Base-by-base conservation (phyloP, 495 filamentous ascomycete genomes). In the Aspergillus nidulans region DNA sequence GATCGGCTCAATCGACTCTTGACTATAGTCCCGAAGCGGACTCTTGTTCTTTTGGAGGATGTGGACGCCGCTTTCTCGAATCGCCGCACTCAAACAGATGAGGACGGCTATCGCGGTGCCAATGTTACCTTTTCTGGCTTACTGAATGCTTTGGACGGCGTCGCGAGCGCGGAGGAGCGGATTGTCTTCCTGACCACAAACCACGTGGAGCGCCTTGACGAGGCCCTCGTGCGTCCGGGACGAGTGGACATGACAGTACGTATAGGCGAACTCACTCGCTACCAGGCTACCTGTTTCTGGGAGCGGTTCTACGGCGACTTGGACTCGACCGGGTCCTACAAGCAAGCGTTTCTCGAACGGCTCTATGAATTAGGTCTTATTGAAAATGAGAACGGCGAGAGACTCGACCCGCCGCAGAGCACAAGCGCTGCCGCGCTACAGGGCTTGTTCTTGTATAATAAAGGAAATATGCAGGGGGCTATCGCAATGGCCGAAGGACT, bases 131-230 rank as follows among this genome's bases (percentile, higher is more conserved):
- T 96, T 66, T 97, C 94, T 0, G 94, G 94, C 0, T 67, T 98
- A 47, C 70, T 98, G 54, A 98, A 98, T 70, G 91, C 95, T 1
- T 73, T 98, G 13, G 94, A 98, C 59, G 94, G 94, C 0, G 85
- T 97, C 7, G 91, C 92, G n/a, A 95, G 92, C 54, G 90, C 90
- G 2, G 94, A 98, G 62, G 91, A 97, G 69, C 80, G 94, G 15
- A 86, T 98, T 49, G 82, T 95, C 15, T 94, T 98, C 67, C 80
- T 98, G 47, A 98, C 94, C 5, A 98, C 94, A 19, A 98, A 98
- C 59, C 89, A 97, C 57, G 82, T 95, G 25, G 89, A 95, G 52
- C 81, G 89, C 16, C 80, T 98, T 1, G 94, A 98, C 62, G 83
- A 85, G 57, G 94, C 94, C 20, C 74, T 98, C 38, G 87, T 98